Evolutionary conservation across 176 grass and related monocot species (phyloP).

Genomic region (Tuctoria greenei): DNA sequence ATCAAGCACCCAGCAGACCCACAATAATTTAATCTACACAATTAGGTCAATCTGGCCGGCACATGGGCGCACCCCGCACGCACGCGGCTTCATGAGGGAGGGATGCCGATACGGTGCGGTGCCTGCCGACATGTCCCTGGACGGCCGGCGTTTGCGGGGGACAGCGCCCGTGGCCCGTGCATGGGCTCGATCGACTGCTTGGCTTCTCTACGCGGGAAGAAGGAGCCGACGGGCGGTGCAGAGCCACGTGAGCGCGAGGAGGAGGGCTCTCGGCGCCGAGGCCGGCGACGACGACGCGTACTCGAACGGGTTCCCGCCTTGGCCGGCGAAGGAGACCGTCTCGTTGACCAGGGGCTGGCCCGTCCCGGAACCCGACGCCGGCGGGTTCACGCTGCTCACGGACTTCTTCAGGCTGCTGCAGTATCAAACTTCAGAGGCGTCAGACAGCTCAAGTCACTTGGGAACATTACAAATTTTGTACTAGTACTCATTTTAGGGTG

Average conservation of each 20-base stretch:
- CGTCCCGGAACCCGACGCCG: slow-evolving; percentile 1
- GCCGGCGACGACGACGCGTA: background rate
- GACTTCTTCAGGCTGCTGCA: slow-evolving; percentile 63
- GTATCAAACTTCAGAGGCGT: background rate
- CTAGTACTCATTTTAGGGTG: background rate
- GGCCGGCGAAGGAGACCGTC: slow-evolving; percentile 45
- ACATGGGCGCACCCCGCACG: slow-evolving; percentile 1
- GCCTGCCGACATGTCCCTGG: background rate
- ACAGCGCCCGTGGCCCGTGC: background rate
- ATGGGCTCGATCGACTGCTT: background rate
- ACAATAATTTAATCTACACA: slow-evolving; percentile 26
- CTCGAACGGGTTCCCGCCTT: background rate
- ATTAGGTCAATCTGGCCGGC: slow-evolving; percentile 27
- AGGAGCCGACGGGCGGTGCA: background rate
- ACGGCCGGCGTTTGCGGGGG: background rate
- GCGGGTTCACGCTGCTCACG: slow-evolving; percentile 8
- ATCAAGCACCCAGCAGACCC: background rate
- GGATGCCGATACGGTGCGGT: background rate
- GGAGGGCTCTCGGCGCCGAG: background rate
- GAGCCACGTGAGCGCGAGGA: slow-evolving; percentile 26
- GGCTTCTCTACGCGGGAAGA: background rate
- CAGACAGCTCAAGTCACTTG: background rate
- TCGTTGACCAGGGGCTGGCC: slow-evolving; percentile 55
- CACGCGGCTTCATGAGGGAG: background rate
- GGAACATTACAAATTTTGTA: background rate